Evolutionary conservation across 2,329 filamentous ascomycete species (phyloP), one percentile per base, ranked within the genome.

Genomic region (Ceratocystis cubensis): DNA sequence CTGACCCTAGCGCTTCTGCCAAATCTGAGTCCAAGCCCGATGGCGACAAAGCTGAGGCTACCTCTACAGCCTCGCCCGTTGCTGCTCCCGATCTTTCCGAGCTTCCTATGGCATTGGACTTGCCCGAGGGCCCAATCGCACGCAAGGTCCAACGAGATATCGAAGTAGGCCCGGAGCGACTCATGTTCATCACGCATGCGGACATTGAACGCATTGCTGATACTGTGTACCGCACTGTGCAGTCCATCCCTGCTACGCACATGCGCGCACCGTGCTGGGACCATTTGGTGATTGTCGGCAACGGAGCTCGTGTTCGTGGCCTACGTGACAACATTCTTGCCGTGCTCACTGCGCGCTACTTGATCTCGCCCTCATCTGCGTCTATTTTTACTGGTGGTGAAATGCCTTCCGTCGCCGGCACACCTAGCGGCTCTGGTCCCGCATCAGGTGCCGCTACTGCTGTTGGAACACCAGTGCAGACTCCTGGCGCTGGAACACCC

Each of bases 401-500:
- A 76, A 85, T 97, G 46, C 94, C 94, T 6, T 96, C 91, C 7
- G 93, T 94, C 76, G 84, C 96, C 73, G 91, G 89, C 37, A 97
- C 94, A 0, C 94, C 94, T 1, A 97, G 93, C 0, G 93, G 93
- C 44, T 85, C 91, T n/a, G 93, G 96, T 75, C 97, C 93, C 1
- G 95, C 94, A 0, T 90, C 89, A 1, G 82, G 78, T 71, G 82
- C 78, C 70, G 82, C 53, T 53, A 97, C 93, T 0, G 93, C 93
- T 44, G 85, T 91, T 17, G 94, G 96, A 75, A 97, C 93, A 1
- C 95, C 94, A 0, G 90, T 59, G 25, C 48, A 89, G 1, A 82
- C 78, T 71, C 83, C 78, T 70, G 82, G 79, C 74, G 79, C 75
- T 73, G 86, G 73, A 69, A 80, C 75, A 64, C 79, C 81, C 66